Evolutionary conservation across 805 yeast genomes (phyloP), one percentile per base, ranked within the genome.

Genomic region (Kregervanrija delftensis): DNA sequence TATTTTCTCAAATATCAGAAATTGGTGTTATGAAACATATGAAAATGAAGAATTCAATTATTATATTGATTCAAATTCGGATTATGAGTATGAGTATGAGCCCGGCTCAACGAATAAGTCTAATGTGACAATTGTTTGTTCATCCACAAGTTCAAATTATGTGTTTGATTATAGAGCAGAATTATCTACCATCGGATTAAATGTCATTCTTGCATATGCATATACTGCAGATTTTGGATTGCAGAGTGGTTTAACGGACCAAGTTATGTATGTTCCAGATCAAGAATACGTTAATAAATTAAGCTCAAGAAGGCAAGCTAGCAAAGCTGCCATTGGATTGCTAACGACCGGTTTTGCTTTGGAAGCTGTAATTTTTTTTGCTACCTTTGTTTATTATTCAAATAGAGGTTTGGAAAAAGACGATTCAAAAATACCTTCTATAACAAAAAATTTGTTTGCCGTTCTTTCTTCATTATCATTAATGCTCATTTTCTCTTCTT

Each of bases 121-220:
- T 16, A 48, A 49, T 37, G 22, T 12, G 2, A 44, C 47, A 10
- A 15, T 50, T 2, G 39, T 43, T n/a, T 62, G 67, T 41, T 46
- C 57, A 3, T 4, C 37, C 1, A 45, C 46, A 2, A 52, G 47
- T 17, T 9, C 8, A 2, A 30, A 54, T 30, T 65, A 60, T 46
- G 60, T 67, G 2, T 69, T 76, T 53, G 76, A 76, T 57, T 77
- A 76, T 51, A 58, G 74, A 35, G 53, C 57, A 5, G 66, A 72
- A 44, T 52, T 77, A 34, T 57, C 61, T 2, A 47, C 57, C 0
- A 63, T 69, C 16, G 76, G 77, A 3, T 59, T 77, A 30, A 60
- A 61, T 22, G 66, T 66, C 33, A 71, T 74, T 6, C 56, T 73
- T 43, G 74, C 74, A 3, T 78, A 77, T 53, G 80, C 81, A 0